phyloP scores from a whole-genome alignment of 2,329 filamentous ascomycete species.

The Claviceps cyperi region DNA sequence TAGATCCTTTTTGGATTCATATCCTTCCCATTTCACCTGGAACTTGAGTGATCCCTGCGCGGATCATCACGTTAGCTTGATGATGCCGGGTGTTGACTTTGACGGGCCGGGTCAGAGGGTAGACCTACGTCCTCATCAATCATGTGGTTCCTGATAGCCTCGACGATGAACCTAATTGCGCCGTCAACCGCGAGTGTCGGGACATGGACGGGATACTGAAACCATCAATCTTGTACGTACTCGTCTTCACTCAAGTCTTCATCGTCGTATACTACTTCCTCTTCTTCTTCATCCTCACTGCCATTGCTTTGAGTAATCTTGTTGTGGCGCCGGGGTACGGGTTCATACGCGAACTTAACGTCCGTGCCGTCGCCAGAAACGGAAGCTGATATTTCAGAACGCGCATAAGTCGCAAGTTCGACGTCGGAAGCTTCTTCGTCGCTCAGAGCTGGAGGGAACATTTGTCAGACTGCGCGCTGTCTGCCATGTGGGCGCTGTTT shows the following conservation, averaged over 20 bases:
- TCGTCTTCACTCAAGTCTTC: slow-evolving; percentile 29
- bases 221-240: slow-evolving; percentile 14
- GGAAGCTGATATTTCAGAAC: slow-evolving; percentile 14
- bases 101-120: neutral
- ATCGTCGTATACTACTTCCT: slow-evolving; percentile 11
- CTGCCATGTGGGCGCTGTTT: neutral
- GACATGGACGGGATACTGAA: too few relatives aligned
- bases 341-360: slow-evolving; percentile 3
- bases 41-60: slow-evolving; percentile 40
- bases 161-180: slow-evolving; percentile 52
- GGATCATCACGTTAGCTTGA: slow-evolving; percentile 2
- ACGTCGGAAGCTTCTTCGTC: slow-evolving; percentile 21
- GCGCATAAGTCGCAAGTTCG: slow-evolving; percentile 10
- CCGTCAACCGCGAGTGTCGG: neutral
- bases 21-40: slow-evolving; percentile 72
- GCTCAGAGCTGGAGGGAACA: slow-evolving; percentile 20
- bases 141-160: slow-evolving; percentile 55
- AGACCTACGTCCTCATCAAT: slow-evolving; percentile 38
- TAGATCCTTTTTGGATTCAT: slow-evolving; percentile 50
- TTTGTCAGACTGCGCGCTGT: slow-evolving; percentile 6
- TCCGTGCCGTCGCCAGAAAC: slow-evolving; percentile 3
- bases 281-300: slow-evolving; percentile 16
- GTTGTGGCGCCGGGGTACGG: slow-evolving; percentile 5
- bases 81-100: neutral
- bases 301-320: slow-evolving; percentile 13